These are phyloP conservation scores for Mycena sanguinolenta DNA, from an alignment of 768 basidiomycete genomes.

Conservation along the genomic window DNA sequence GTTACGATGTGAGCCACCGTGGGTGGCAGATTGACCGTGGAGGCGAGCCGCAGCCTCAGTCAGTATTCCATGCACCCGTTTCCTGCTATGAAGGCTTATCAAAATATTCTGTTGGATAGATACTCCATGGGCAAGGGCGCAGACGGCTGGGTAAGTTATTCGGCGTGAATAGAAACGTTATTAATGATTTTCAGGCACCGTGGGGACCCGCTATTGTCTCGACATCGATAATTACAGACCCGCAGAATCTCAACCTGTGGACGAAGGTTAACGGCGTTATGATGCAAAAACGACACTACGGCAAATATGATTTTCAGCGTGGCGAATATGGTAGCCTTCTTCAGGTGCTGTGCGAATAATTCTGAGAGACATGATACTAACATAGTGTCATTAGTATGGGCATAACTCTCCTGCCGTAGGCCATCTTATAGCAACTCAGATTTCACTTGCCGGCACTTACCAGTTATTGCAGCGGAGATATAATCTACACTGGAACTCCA, in stretches of 20 bases:
- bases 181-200: background rate
- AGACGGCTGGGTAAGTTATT: constrained; percentile 50
- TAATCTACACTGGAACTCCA: constrained; percentile 41
- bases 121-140: constrained; percentile 60
- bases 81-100: no score
- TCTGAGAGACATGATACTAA: no score
- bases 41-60: constrained; percentile 55
- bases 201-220: background rate
- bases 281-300: constrained; percentile 55
- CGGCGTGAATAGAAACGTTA: constrained; percentile 10
- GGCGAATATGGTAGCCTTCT: constrained; percentile 47
- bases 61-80: no score
- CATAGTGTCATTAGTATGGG: constrained; percentile 56
- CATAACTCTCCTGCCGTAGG: constrained; percentile 51
- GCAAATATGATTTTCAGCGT: constrained; percentile 59
- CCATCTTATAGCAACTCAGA: background rate
- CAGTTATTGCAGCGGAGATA: no score
- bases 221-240: constrained; percentile 46
- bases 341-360: constrained; percentile 22
- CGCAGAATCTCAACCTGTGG: constrained; percentile 56
- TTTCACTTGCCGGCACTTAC: no score
- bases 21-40: constrained; percentile 61
- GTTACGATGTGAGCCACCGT: constrained; percentile 58
- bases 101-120: constrained; percentile 41
- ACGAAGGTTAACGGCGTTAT: constrained; percentile 56